Percentiles rank a stretch among this genome's conserved stretches.
These are phyloP conservation scores for Xerocomus potaroensis DNA, from an alignment of 768 basidiomycete genomes.

Conservation along the genomic window DNA sequence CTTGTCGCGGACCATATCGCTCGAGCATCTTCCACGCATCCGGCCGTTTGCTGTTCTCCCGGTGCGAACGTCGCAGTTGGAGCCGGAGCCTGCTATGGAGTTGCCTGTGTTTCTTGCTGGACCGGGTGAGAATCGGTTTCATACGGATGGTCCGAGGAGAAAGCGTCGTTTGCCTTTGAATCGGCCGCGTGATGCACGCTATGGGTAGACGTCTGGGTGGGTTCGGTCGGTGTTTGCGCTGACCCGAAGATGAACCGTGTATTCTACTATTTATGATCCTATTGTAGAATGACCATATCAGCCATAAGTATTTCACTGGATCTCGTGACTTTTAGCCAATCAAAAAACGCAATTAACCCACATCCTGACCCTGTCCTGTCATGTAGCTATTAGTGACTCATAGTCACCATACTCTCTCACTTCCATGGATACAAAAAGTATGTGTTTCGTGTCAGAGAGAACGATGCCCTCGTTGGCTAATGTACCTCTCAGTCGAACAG, in stretches of 20 bases:
- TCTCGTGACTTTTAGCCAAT: too few species aligned
- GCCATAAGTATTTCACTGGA: too few species aligned
- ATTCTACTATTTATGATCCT: neutral
- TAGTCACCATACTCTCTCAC: too few species aligned
- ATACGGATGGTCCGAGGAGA: neutral
- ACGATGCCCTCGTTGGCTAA: neutral
- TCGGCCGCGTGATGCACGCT: neutral
- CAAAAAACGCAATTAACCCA: too few species aligned
- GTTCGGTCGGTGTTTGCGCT: neutral
- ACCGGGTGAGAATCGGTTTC: neutral
- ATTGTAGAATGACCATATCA: too few species aligned
- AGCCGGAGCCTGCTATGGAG: conserved; percentile 32
- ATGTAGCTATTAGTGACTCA: too few species aligned
- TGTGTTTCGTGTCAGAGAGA: neutral
- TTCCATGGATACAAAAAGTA: neutral
- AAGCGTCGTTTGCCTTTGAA: neutral
- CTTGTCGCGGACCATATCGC: neutral
- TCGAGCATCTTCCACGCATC: conserved; percentile 1
- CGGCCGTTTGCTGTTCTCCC: conserved; percentile 20
- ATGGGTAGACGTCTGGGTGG: neutral
- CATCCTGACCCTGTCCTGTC: too few species aligned
- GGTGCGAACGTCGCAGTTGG: conserved; percentile 30
- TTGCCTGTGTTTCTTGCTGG: conserved; percentile 14
- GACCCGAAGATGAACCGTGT: too few species aligned
- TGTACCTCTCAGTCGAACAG: neutral